phyloP scores from a whole-genome alignment of 2,329 filamentous ascomycete species.

The Stylonectria norvegica region DNA sequence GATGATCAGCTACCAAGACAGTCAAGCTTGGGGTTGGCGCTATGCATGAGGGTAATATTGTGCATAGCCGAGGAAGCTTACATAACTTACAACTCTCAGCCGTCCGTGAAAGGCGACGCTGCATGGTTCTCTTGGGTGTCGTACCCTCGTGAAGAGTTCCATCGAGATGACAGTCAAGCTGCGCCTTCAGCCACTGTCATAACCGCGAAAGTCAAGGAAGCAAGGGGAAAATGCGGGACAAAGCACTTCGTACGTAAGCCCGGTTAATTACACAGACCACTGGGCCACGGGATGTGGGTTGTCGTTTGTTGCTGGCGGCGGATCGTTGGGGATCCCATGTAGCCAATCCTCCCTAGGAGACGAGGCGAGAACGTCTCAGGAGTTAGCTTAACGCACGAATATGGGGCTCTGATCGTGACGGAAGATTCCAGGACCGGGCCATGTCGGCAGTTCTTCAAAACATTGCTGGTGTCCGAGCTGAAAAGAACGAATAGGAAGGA shows the following conservation, averaged over 20 bases:
- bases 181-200: conserved; percentile 5
- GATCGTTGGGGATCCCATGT: too few species aligned
- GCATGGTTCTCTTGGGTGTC: too few species aligned
- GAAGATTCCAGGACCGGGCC: conserved; percentile 13
- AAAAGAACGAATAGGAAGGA: too few species aligned
- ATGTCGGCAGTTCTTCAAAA: conserved; percentile 16
- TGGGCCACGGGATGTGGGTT: conserved; percentile 21
- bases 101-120: too few species aligned
- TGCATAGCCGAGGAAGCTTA: too few species aligned
- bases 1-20: neutral
- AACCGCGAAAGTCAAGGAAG: conserved; percentile 4
- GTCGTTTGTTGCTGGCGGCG: too few species aligned
- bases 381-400: conserved; percentile 24
- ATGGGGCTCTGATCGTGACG: conserved; percentile 11
- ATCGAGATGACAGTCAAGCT: too few species aligned
- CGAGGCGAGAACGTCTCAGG: conserved; percentile 29
- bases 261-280: conserved; percentile 8
- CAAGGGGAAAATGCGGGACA: conserved; percentile 21
- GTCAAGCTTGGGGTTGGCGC: neutral
- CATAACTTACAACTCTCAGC: too few species aligned
- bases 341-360: too few species aligned
- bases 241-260: conserved; percentile 30
- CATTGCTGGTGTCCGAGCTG: neutral
- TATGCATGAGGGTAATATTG: too few species aligned
- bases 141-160: too few species aligned